A percentile compares a stretch with the other conserved stretches of the same genome.
phyloP scores from a whole-genome alignment of 2,329 filamentous ascomycete species.

The Iodosphaeria phyllophila region DNA sequence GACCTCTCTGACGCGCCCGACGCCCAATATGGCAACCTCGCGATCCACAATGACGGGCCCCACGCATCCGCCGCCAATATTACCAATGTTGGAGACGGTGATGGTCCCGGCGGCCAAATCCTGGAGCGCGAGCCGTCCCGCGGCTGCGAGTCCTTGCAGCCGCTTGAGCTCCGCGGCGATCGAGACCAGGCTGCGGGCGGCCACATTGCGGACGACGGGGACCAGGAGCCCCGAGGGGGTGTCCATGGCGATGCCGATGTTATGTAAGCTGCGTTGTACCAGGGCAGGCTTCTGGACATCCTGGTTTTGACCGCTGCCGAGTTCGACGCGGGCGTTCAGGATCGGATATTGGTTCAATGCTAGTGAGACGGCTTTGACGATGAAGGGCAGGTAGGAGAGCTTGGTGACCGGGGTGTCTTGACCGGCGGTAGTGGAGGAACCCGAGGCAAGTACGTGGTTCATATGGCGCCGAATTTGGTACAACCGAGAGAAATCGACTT shows the following conservation, averaged over 20 bases:
- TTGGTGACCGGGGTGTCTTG: conserved; percentile 31
- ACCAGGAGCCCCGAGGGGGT: conserved; percentile 77
- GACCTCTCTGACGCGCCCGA: conserved; percentile 63
- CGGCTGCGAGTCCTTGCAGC: conserved; percentile 52
- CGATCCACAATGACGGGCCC: conserved; percentile 78
- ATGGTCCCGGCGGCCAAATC: conserved; percentile 82
- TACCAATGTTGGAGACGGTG: conserved; percentile 92
- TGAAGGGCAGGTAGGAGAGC: conserved; percentile 81
- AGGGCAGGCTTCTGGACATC: conserved; percentile 58
- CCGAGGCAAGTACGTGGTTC: conserved; percentile 44
- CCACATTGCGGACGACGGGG: conserved; percentile 77
- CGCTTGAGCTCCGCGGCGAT: conserved; percentile 61
- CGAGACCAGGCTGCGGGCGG: conserved; percentile 53
- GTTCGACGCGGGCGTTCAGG: conserved; percentile 72
- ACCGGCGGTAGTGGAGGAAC: too few species aligned
- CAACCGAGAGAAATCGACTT: conserved; percentile 64
- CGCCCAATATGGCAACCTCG: conserved; percentile 80
- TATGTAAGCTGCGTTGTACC: conserved; percentile 67
- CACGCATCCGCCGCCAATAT: conserved; percentile 81
- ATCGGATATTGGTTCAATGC: conserved; percentile 66
- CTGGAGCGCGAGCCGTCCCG: conserved; percentile 53
- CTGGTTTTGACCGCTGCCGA: too few species aligned
- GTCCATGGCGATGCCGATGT: conserved; percentile 93
- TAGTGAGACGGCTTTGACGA: conserved; percentile 87
- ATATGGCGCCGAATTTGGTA: conserved; percentile 54